Evolutionary conservation across 108 stramenopile genomes (phyloP), one percentile per base, ranked within the genome.

Genomic region (Cyclotella cryptica): DNA sequence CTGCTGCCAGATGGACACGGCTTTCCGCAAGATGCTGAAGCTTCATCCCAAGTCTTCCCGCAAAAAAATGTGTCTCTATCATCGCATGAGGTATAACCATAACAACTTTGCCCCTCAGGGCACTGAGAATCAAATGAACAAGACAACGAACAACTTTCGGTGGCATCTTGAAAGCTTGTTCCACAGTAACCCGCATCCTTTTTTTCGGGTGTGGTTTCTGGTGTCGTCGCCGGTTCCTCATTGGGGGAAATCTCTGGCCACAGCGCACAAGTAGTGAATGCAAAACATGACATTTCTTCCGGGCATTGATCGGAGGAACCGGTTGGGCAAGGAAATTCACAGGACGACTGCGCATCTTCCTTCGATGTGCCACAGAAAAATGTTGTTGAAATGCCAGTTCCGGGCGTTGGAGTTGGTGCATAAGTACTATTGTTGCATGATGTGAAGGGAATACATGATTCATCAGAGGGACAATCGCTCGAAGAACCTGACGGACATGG

Each of bases 81-180:
- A 67, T 89, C 85, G 66, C 95, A 93, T 13, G 95, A 79, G 4
- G 92, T 93, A 62, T 90, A 91, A 45, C 92, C 92, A 73, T 88
- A 93, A 74, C 95, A 96, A 47, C 78, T 89, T 79, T 93, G 86
- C 19, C 83, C 89, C 18, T 75, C 80, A 0, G 94, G 94, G 77
- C 94, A 95, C 24, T 89, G 64, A 52, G 72, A 79, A 66, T 91
- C 92, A 52, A 66, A 46, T 39, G 88, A 82, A 81, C 94, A 95
- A 26, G 89, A 84, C n/a, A 55, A 69, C 0, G 58, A 51, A 77
- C 94, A 95, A 54, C 72, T 83, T 45, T 78, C 52, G 7, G 92
- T 67, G 3, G 94, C 94, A 85, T 95, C 77, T 65, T 93, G 86
- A 87, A 92, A 95, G 66, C 86, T 88, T 12, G 62, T 83, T 41